Base-by-base conservation (phyloP, 2,329 filamentous ascomycete species). In the Dendryphion nanum region DNA sequence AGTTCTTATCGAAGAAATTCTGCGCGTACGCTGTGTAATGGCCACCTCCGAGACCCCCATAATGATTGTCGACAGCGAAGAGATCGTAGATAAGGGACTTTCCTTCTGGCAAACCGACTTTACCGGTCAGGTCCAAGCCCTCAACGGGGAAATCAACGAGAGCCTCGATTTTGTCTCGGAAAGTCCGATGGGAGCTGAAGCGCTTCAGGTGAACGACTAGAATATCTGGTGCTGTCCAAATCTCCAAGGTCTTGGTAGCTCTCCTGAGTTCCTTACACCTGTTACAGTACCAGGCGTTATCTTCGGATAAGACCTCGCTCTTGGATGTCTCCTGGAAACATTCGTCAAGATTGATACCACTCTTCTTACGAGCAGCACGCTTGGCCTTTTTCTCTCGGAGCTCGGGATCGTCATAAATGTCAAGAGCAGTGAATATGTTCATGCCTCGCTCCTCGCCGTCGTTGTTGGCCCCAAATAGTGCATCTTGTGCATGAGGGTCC, bases 211-310 rank as follows among this genome's bases (percentile, higher is more conserved):
- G 93, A 45, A 96, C 85, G 30, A 97, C 85, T 13, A 98, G 77
- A 44, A 97, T 94, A 63, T 98, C 93, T 1, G 93, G 93, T 2
- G 87, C 85, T 59, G 91, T 96, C 93, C 93, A 98, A 14, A 98
- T 79, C 59, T 97, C 90, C 37, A 98, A 89, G 57, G 93, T 96
- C 73, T 98, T 98, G 69, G 85, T 90, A 15, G 93, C 93, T 43
- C 89, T 83, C 13, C 89, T 82, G 56, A 95, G 85, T 55, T 95
- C 88, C 64, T 97, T 97, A 76, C 93, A 98, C 19, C 89, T 81
- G 40, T 89, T 91, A 60, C 93, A 98, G 63, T 94, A 97, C 93
- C 93, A 98, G 43, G 89, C 91, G 62, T 98, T 94, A 59, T 94
- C 86, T 63, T 96, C 89, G 0, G 91, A 96, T 4, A 98, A 73